Evolutionary conservation across 768 basidiomycete species (phyloP).

Genomic region (Tricholoma sp.): DNA sequence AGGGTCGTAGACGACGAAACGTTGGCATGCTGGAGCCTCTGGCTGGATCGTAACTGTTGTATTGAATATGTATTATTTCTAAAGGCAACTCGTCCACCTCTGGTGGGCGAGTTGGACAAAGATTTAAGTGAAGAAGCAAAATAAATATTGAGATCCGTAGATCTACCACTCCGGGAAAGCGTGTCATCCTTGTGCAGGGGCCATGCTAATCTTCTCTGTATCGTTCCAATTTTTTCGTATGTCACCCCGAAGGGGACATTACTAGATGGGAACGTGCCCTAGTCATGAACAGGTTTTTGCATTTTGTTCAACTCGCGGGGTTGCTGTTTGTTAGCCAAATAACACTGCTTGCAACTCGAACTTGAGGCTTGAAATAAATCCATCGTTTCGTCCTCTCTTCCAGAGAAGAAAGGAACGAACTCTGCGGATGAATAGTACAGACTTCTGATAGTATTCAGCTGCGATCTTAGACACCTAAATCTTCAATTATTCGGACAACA

Average conservation of each 20-base stretch:
- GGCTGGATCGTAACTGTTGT: conserved; percentile 34
- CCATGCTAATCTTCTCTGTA: conserved; percentile 99
- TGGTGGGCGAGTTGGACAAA: no score
- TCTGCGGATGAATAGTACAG: not conserved
- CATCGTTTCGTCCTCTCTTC: no score
- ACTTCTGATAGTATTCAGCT: not conserved
- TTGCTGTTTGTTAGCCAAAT: conserved; percentile 1
- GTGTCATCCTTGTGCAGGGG: conserved; percentile 99
- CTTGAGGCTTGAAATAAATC: not conserved
- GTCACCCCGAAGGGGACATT: conserved; percentile 85
- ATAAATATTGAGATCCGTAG: no score
- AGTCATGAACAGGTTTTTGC: conserved; percentile 6
- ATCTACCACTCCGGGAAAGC: conserved; percentile 90
- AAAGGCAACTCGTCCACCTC: no score
- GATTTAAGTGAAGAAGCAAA: no score
- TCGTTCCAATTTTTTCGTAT: conserved; percentile 99
- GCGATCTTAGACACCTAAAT: no score
- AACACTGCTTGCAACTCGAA: not conserved
- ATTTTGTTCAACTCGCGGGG: conserved; percentile 4
- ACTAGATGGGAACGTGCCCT: no score
- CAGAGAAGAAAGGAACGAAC: no score
- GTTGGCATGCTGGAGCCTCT: conserved; percentile 34
- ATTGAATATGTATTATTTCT: conserved; percentile 42
- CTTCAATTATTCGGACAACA: not conserved
- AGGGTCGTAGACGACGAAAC: conserved; percentile 23